Evolutionary conservation across 1,284 basidiomycete species (phyloP).

Genomic region (Ganoderma lucidum): DNA sequence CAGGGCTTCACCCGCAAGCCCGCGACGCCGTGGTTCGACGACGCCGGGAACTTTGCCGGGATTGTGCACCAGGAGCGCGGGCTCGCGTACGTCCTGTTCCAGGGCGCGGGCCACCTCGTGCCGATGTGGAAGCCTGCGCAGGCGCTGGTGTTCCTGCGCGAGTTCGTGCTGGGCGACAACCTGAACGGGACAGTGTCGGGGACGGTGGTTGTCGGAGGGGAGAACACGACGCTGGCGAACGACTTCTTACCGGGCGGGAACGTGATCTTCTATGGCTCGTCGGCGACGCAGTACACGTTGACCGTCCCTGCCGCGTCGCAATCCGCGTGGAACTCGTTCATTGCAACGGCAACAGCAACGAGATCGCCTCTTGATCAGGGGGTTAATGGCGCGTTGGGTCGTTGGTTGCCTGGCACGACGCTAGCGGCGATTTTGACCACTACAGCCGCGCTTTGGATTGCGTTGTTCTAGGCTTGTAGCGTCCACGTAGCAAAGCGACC

Average conservation of each 20-base stretch:
- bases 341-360: constrained; percentile 32
- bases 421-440: not conserved
- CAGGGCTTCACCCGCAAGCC: constrained; percentile 72
- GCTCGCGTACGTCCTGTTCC: constrained; percentile 42
- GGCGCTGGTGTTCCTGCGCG: constrained; percentile 41
- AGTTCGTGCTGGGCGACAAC: constrained; percentile 43
- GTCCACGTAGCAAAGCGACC: no score
- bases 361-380: constrained; percentile 5
- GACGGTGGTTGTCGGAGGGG: constrained; percentile 54
- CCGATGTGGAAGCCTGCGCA: constrained; percentile 44
- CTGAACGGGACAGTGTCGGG: constrained; percentile 39
- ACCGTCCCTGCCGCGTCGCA: constrained; percentile 48
- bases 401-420: not conserved
- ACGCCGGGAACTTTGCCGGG: constrained; percentile 40
- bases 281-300: constrained; percentile 31
- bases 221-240: constrained; percentile 50
- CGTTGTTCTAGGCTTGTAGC: not conserved
- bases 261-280: constrained; percentile 34
- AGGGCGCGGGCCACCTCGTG: constrained; percentile 42
- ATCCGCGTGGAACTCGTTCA: constrained; percentile 57
- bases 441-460: not conserved
- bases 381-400: not conserved
- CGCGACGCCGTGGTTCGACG: constrained; percentile 58
- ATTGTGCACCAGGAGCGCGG: constrained; percentile 45
- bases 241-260: constrained; percentile 53